phyloP scores from a whole-genome alignment of 2,329 filamentous ascomycete species.

The Orbilia javanica region DNA sequence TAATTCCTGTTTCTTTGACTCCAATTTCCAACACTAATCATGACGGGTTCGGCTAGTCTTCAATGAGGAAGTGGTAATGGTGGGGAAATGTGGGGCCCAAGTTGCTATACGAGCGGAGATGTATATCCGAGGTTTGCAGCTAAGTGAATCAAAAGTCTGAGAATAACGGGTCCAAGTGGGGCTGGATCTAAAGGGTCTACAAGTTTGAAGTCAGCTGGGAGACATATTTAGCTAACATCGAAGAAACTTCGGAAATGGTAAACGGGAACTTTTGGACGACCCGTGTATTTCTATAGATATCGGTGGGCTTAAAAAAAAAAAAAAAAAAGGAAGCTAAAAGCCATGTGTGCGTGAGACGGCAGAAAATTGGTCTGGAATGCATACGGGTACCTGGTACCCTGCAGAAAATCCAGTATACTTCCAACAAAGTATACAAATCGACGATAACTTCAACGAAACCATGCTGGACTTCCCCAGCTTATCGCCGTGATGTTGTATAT shows the following conservation, averaged over 20 bases:
- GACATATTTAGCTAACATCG: constrained; percentile 3
- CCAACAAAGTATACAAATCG: constrained; percentile 16
- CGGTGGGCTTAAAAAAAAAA: background rate
- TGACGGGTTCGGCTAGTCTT: constrained; percentile 20
- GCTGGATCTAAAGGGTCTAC: background rate
- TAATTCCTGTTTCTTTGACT: too few species aligned
- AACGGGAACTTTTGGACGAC: background rate
- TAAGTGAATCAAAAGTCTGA: constrained; percentile 2
- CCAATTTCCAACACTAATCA: background rate
- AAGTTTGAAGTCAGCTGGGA: background rate
- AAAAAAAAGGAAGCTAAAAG: constrained; percentile 4
- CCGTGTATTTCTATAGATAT: background rate
- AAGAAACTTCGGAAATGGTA: background rate
- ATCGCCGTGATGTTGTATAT: background rate
- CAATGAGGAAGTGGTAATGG: background rate
- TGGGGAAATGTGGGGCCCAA: constrained; percentile 20
- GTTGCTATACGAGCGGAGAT: constrained; percentile 15
- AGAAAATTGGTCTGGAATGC: background rate
- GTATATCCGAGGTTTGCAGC: constrained; percentile 19
- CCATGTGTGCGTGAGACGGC: constrained; percentile 26
- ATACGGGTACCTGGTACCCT: constrained; percentile 26
- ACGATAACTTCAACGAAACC: background rate
- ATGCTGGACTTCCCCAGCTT: background rate
- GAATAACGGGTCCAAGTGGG: background rate
- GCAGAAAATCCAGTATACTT: constrained; percentile 17